Evolutionary conservation across 495 filamentous ascomycete species (phyloP).

Genomic region (Xylaria longipes): DNA sequence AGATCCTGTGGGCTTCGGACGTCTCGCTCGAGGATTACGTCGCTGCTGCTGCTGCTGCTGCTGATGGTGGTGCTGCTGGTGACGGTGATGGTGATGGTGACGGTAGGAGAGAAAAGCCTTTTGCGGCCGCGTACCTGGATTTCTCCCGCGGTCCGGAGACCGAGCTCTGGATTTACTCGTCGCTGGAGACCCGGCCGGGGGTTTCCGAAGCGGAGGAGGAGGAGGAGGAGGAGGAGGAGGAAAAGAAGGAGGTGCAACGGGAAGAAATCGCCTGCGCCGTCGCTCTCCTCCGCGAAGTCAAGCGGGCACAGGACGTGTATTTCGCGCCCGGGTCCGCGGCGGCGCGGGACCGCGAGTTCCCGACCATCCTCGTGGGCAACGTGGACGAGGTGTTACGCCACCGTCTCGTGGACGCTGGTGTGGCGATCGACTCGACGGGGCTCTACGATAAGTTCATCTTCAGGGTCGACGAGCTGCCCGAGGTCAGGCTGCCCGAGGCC

Average conservation of each 20-base stretch:
- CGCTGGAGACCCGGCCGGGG: slow-evolving; percentile 48
- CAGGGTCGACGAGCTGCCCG: slow-evolving; percentile 36
- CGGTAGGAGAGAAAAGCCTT: no score
- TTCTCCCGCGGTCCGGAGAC: slow-evolving; percentile 63
- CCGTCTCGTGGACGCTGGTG: slow-evolving; percentile 30
- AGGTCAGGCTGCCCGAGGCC: slow-evolving; percentile 10
- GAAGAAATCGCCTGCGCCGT: slow-evolving; percentile 20
- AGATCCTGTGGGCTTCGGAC: slow-evolving; percentile 44
- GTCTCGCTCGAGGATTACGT: slow-evolving; percentile 37
- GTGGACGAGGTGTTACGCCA: slow-evolving; percentile 42
- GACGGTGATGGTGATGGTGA: no score
- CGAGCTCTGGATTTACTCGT: slow-evolving; percentile 65
- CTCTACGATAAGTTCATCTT: slow-evolving; percentile 55
- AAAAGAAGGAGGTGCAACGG: background rate
- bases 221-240: slow-evolving; percentile 3
- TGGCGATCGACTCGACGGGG: slow-evolving; percentile 32
- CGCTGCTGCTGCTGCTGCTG: no score
- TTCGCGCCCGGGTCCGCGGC: slow-evolving; percentile 16
- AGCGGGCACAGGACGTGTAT: slow-evolving; percentile 29
- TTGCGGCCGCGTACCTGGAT: slow-evolving; percentile 64
- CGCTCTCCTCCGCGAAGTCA: slow-evolving; percentile 31
- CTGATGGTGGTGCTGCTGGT: no score
- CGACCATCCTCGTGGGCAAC: slow-evolving; percentile 37
- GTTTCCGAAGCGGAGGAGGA: background rate
- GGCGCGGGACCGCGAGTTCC: slow-evolving; percentile 13